Evolutionary conservation across 2,329 filamentous ascomycete species (phyloP), one percentile per base, ranked within the genome.

Genomic region (Pseudogymnoascus sp.): DNA sequence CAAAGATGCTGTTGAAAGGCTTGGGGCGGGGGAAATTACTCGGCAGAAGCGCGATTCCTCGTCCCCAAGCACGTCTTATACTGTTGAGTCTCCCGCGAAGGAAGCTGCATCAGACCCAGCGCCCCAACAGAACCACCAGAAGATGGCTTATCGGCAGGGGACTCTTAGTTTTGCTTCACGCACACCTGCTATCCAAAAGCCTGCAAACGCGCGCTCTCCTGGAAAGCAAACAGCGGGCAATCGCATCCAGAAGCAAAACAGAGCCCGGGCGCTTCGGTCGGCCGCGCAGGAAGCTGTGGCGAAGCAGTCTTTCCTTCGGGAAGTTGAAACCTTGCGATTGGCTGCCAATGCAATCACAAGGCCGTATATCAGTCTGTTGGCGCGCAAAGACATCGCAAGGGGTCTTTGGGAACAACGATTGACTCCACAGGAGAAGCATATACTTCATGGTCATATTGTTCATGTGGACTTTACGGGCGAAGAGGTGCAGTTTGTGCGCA

Each of bases 391-490:
- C 12, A 61, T 63, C 4, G 43, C 28, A 1, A 60, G 16, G 34
- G 61, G 61, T 1, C 31, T 63, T 60, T 8, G 6, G 6, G 40
- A 11, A 7, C 21, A 56, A 7, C 6, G 18, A 3, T 23, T 60
- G 5, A 63, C 31, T 36, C 6, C 25, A 9, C 3, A 5, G 49
- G 49, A 56, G 49, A 56, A 4, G 28, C 5, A 18, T 1, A 21
- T 34, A 28, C 18, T 63, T 3, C 25, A 23, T 1, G 49, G 11
- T 23, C n/a, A n/a, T 6, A 34, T 60, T 8, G 34, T 63, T 1
- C 61, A 63, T 60, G 61, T 63, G 18, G 61, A 63, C 3, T 63
- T 63, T 7, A 21, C 21, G 5, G 11, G 31, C 8, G 43, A 63
- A 7, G 60, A 62, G 5, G 18, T 62, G 2, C 4, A 5, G 37